Conservation (phyloP, 495 filamentous ascomycete genomes). For the Neurospora pannonica region DNA sequence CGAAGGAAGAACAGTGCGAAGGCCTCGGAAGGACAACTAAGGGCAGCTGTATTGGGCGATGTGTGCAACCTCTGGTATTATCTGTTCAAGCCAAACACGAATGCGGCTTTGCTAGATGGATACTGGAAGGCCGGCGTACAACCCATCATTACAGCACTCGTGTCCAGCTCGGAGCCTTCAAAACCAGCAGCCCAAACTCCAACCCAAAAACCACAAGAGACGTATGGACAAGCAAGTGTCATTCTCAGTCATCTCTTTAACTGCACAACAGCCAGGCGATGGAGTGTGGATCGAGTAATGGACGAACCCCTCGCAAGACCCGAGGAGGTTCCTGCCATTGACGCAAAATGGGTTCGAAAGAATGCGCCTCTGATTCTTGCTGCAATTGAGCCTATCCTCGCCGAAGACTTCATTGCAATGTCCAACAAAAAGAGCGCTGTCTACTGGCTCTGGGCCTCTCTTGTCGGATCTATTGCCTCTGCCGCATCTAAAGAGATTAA, state of each 20-base stretch:
- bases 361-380: slow-evolving; percentile 51
- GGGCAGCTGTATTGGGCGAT: slow-evolving; percentile 53
- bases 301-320: slow-evolving; percentile 46
- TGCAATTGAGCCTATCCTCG: slow-evolving; percentile 55
- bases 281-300: slow-evolving; percentile 63
- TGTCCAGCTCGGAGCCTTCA: slow-evolving; percentile 1
- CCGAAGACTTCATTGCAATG: slow-evolving; percentile 43
- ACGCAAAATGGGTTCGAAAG: slow-evolving; percentile 80
- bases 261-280: slow-evolving; percentile 52
- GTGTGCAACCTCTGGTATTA: slow-evolving; percentile 83
- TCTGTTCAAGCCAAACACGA: slow-evolving; percentile 60
- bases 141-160: slow-evolving; percentile 32
- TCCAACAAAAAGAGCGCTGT: slow-evolving; percentile 36
- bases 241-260: slow-evolving; percentile 64
- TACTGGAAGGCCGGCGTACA: slow-evolving; percentile 74
- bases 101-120: slow-evolving; percentile 51
- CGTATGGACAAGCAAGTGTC: slow-evolving; percentile 43
- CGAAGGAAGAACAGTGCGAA: slow-evolving; percentile 51
- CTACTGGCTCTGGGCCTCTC: slow-evolving; percentile 55
- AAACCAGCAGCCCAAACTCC: neutral
- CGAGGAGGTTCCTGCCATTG: slow-evolving; percentile 67
- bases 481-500: slow-evolving; percentile 87
- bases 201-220: slow-evolving; percentile 11
- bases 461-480: slow-evolving; percentile 59
- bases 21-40: slow-evolving; percentile 40